phyloP scores from a whole-genome alignment of 2,329 filamentous ascomycete genomes.

The Dothistroma septosporum region DNA sequence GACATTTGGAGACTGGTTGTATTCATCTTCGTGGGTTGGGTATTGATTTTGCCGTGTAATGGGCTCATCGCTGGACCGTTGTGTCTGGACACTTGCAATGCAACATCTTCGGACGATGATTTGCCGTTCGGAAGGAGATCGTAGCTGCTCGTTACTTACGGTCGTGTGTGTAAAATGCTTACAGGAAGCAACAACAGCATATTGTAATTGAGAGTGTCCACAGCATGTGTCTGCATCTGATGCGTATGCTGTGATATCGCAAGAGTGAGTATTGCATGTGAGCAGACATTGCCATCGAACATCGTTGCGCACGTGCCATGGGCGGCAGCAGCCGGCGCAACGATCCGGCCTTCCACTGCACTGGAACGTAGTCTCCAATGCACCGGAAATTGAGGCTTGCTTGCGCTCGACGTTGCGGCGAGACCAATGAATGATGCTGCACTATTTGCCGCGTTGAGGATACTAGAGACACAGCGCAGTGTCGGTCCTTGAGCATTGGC shows the following conservation, averaged over 20 bases:
- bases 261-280: too few relatives aligned
- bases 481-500: background rate
- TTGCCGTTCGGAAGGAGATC: too few relatives aligned
- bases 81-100: constrained; percentile 54
- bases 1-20: constrained; percentile 60
- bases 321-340: background rate
- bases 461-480: background rate
- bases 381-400: background rate
- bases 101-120: constrained; percentile 11
- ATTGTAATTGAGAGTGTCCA: too few relatives aligned
- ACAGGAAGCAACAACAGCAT: too few relatives aligned
- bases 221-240: too few relatives aligned
- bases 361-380: background rate
- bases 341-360: background rate
- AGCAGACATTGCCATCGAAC: too few relatives aligned
- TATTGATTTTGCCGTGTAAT: constrained; percentile 55
- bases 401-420: background rate
- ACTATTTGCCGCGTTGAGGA: background rate
- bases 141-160: too few relatives aligned
- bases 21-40: constrained; percentile 58
- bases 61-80: constrained; percentile 50
- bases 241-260: too few relatives aligned
- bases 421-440: background rate
- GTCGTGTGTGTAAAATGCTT: too few relatives aligned
- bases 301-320: background rate